phyloP scores from a whole-genome alignment of 495 filamentous ascomycete species.

The Aspergillus asperescens region DNA sequence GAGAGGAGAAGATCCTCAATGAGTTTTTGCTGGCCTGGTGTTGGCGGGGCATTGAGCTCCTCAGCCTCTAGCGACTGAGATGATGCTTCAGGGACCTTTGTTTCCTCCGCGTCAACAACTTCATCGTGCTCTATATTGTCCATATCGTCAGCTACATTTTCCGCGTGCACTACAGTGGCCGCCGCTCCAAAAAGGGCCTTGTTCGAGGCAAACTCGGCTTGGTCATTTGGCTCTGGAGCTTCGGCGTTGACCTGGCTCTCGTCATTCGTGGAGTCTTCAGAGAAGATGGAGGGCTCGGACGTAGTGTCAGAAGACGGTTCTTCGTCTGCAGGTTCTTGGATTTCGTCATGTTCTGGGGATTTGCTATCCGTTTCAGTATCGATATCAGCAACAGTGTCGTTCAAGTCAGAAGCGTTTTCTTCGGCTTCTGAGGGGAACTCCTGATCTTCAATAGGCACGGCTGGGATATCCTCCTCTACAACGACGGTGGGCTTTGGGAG shows the following conservation, averaged over 20 bases:
- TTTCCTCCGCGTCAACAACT: conserved; percentile 7
- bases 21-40: conserved; percentile 39
- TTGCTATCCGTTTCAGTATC: background rate
- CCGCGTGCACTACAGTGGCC: conserved; percentile 49
- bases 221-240: background rate
- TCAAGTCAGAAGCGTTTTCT: background rate
- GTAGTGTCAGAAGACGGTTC: background rate
- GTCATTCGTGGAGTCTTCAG: background rate
- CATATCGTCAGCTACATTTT: conserved; percentile 44
- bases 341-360: background rate
- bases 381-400: background rate
- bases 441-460: background rate
- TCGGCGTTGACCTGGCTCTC: background rate
- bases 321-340: conserved; percentile 1
- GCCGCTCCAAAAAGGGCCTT: conserved; percentile 45
- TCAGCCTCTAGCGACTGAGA: conserved; percentile 18
- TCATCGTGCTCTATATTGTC: conserved; percentile 39
- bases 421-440: background rate
- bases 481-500: conserved; percentile 33
- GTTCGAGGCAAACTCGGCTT: background rate
- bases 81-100: background rate
- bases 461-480: background rate
- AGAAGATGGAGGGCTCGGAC: background rate
- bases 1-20: conserved; percentile 67
- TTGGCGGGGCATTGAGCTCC: background rate